Conservation (phyloP, 2,329 filamentous ascomycete genomes). For the Exophiala sp. region DNA sequence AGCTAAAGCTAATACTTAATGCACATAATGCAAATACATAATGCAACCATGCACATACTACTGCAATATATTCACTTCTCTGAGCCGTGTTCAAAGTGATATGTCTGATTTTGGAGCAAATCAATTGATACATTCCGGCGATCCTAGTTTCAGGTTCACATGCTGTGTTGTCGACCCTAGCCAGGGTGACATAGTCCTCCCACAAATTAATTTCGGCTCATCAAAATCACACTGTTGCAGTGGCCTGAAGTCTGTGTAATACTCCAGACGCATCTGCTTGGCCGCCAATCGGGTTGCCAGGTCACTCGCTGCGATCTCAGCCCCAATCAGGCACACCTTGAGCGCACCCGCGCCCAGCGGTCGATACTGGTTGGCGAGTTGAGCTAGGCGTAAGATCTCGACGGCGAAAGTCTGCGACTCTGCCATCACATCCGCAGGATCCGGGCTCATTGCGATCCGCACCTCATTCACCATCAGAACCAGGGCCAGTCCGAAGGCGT, state of each 20-base stretch:
- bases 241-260: not conserved
- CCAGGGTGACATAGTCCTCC: too few species aligned
- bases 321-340: constrained; percentile 5
- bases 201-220: too few species aligned
- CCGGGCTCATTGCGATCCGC: constrained; percentile 3
- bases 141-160: too few species aligned
- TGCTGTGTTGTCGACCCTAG: too few species aligned
- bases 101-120: too few species aligned
- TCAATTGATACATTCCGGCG: too few species aligned
- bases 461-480: constrained; percentile 32
- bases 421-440: constrained; percentile 1
- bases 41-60: too few species aligned
- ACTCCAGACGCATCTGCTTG: constrained; percentile 2
- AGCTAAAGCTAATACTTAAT: too few species aligned
- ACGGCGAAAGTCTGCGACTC: constrained; percentile 4
- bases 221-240: too few species aligned
- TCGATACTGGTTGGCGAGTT: constrained; percentile 1
- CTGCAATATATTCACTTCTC: too few species aligned
- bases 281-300: not conserved
- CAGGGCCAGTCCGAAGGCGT: constrained; percentile 34
- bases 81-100: too few species aligned
- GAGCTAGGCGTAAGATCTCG: constrained; percentile 1
- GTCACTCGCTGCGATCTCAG: constrained; percentile 4
- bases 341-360: constrained; percentile 3
- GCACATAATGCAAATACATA: too few species aligned